Conservation (phyloP, 108 stramenopile genomes). For the Skeletonema costatum region DNA sequence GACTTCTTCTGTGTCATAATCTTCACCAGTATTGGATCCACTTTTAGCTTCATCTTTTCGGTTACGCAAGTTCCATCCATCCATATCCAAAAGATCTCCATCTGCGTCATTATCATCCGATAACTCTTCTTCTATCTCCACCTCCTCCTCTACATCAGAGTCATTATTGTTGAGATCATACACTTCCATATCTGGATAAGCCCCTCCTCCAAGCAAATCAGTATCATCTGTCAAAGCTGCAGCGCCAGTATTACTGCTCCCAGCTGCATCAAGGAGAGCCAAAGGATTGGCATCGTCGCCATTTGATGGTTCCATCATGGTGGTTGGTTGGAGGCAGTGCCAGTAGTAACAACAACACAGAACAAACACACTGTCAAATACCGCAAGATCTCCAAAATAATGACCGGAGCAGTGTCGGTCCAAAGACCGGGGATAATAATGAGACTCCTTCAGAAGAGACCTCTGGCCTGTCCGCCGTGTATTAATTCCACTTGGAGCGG, state of each 20-base stretch:
- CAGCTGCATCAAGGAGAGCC: constrained; percentile 3
- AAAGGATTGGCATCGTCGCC: background rate
- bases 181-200: background rate
- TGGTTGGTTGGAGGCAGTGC: background rate
- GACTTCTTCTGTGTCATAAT: background rate
- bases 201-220: background rate
- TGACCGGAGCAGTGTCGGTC: no score
- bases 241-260: background rate
- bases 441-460: no score
- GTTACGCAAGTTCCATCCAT: constrained; percentile 30
- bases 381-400: no score
- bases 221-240: background rate
- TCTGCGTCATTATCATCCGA: constrained; percentile 11
- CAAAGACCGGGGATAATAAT: no score
- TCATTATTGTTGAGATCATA: background rate
- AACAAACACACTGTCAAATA: no score
- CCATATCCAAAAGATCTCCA: constrained; percentile 28
- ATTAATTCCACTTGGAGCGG: no score
- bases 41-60: background rate
- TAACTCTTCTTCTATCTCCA: background rate
- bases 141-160: background rate
- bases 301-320: constrained; percentile 1
- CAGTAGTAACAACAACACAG: no score
- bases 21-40: background rate
- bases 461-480: no score